Evolutionary conservation across 2,329 filamentous ascomycete species (phyloP).

Genomic region (Trichoderma gracile): DNA sequence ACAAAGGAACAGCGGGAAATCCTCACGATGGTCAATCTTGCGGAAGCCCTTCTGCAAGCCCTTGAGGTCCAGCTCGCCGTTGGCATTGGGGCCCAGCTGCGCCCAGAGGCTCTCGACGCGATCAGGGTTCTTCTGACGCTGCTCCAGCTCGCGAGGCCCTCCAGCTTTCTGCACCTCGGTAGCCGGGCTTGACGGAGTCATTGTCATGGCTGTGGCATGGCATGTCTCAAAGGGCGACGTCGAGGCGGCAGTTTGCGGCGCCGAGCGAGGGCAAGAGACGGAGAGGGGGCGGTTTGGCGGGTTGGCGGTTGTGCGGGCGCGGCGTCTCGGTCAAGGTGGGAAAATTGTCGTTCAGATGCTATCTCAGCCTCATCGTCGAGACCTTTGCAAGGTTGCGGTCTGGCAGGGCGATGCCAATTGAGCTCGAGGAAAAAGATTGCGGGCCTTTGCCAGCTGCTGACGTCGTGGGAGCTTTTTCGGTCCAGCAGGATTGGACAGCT

Average conservation of each 20-base stretch:
- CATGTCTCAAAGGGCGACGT: slow-evolving; percentile 38
- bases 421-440: slow-evolving; percentile 4
- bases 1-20: background rate
- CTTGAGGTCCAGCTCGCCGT: slow-evolving; percentile 80
- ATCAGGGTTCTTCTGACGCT: slow-evolving; percentile 68
- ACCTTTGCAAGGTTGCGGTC: slow-evolving; percentile 6
- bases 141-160: slow-evolving; percentile 70
- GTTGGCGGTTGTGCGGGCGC: slow-evolving; percentile 25
- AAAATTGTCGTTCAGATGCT: slow-evolving; percentile 2
- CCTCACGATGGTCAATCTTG: slow-evolving; percentile 86
- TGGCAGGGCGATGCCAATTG: slow-evolving; percentile 26
- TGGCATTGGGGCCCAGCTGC: slow-evolving; percentile 73
- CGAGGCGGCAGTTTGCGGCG: slow-evolving; percentile 17
- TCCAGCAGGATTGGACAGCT: slow-evolving; percentile 21
- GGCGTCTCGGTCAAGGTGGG: slow-evolving; percentile 20
- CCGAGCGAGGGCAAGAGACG: background rate
- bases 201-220: slow-evolving; percentile 42
- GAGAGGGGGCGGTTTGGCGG: background rate
- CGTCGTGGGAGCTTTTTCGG: slow-evolving; percentile 23
- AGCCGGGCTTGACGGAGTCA: slow-evolving; percentile 48
- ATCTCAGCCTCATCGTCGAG: slow-evolving; percentile 28
- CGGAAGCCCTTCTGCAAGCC: slow-evolving; percentile 81
- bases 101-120: slow-evolving; percentile 83
- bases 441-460: slow-evolving; percentile 21
- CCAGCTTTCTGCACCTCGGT: slow-evolving; percentile 48